Base-by-base conservation (phyloP, 495 filamentous ascomycete species). In the Podospora didyma region DNA sequence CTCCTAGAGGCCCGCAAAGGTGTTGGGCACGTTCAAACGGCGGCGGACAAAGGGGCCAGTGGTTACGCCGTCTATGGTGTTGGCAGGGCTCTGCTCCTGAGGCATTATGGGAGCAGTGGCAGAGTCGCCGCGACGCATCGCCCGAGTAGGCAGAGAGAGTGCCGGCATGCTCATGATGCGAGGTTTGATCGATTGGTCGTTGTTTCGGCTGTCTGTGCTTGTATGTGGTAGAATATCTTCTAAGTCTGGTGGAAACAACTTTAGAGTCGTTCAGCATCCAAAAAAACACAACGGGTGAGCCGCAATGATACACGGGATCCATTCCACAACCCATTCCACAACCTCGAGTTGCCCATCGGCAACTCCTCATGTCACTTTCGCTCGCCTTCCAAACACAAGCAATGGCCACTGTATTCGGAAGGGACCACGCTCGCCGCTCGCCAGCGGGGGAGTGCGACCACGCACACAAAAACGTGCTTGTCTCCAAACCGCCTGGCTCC, bases 1-100 rank as follows among this genome's bases (percentile, higher is more conserved):
- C 47, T 68, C 65, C 65, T 62, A 68, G 31, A 68, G 60, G 16
- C 58, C 65, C 16, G 58, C 63, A 62, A 66, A 66, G 6, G 60
- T 63, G 42, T 56, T 59, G 45, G 63, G 65, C 42, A 68, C 50
- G 22, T 66, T 63, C 19, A 63, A 45, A 2, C 56, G 62, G 20
- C 63, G 53, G n/a, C 60, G 60, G 37, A 21, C 46, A 46, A 53
- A 51, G 17, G 50, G 54, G 22, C 23, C 26, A 16, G 39, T 16
- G 14, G 46, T 35, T 2, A 22, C 46, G 23, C 50, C 37, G 46
- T 39, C 37, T 3, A 50, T 31, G 10, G 49, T 10, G 41, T 37
- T 42, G 46, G 21, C 7, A 2, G 37, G 26, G 41, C 14, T 44
- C 19, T 24, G 34, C n/a, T 39, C 16, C 10, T 39, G 17, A 39